Evolutionary conservation across 305 asterid species (phyloP), one percentile per base, ranked within the genome.

Genomic region (Fraxinus baroniana): DNA sequence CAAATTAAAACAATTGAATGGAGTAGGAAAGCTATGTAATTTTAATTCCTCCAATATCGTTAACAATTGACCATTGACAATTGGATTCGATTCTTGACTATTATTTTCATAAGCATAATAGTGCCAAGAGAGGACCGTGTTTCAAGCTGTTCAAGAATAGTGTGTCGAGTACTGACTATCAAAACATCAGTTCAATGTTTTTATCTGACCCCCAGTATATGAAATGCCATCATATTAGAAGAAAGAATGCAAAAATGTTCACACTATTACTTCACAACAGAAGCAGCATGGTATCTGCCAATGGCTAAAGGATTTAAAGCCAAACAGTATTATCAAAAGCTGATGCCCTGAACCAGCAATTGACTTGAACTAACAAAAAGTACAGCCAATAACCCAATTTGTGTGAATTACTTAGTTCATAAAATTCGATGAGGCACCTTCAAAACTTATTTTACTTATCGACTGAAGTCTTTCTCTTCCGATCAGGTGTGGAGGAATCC

Each of bases 401-500:
- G 39, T 15, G 76, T 30, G 12, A 70, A 70, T 26, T 10, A 15
- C 41, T 4, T 64, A 44, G 52, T 39, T 75, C 33, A 37, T 49
- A 26, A 41, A 6, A 76, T 76, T 22, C 3, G 3, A 76, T 7
- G 37, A 44, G 37, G 68, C 39, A 4, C 79, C 15, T 41, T 20
- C 10, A 24, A 32, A 17, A 22, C 35, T 70, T 18, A 44, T 62
- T 49, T 71, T 84, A 88, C 33, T 74, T 81, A 70, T 83, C 87
- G 49, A 83, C 32, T 3, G 86, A 88, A 60, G 85, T 78, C 76
- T 90, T 85, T 85, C 92, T 80, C 87, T 90, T 92, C 84, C 79
- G 86, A 52, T 90, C 88, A 0, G 89, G 76, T 13, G 85, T 82
- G 7, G 95, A 88, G 72, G 91, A 87, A 83, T 88, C 91, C 76